A percentile compares a stretch with the other conserved stretches of the same genome.
Conservation (phyloP, 306 rosid species). For the Calophaca sinica region DNA sequence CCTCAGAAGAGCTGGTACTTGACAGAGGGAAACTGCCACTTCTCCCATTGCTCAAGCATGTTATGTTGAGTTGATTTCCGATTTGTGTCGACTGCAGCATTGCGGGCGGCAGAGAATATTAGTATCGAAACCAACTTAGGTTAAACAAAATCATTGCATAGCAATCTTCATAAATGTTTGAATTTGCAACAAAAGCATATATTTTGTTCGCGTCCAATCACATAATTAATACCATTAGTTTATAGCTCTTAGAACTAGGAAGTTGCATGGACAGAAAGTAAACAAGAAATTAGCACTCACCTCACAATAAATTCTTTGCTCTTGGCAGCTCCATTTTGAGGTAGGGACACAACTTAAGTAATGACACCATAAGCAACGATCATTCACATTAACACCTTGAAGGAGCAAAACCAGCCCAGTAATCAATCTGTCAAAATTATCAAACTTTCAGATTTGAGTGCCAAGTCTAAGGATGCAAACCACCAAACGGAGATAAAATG, state of each 20-base stretch:
- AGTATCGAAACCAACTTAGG: constrained; percentile 20
- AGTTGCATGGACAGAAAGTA: constrained; percentile 31
- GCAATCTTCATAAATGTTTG: constrained; percentile 13
- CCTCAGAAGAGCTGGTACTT: constrained; percentile 40
- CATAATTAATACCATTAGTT: neutral
- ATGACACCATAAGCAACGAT: constrained; percentile 80
- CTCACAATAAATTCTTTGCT: constrained; percentile 56
- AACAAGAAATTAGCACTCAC: constrained; percentile 49
- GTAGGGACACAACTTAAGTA: constrained; percentile 77
- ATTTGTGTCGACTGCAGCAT: constrained; percentile 58
- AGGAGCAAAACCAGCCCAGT: constrained; percentile 66
- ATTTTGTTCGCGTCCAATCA: constrained; percentile 12
- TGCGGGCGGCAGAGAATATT: constrained; percentile 16
- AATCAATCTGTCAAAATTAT: constrained; percentile 57
- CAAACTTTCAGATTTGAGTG: constrained; percentile 37
- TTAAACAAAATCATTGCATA: neutral
- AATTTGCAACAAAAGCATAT: neutral
- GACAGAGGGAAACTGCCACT: constrained; percentile 48
- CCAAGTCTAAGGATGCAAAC: constrained; percentile 9
- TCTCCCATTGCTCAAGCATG: constrained; percentile 70
- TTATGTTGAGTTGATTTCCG: constrained; percentile 68
- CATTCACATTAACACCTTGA: constrained; percentile 61
- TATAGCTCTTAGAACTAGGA: neutral
- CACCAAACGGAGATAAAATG: constrained; percentile 13
- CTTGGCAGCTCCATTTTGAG: constrained; percentile 71